phyloP scores from a whole-genome alignment of 2,329 filamentous ascomycete species.

The Aspergillus versicolor region DNA sequence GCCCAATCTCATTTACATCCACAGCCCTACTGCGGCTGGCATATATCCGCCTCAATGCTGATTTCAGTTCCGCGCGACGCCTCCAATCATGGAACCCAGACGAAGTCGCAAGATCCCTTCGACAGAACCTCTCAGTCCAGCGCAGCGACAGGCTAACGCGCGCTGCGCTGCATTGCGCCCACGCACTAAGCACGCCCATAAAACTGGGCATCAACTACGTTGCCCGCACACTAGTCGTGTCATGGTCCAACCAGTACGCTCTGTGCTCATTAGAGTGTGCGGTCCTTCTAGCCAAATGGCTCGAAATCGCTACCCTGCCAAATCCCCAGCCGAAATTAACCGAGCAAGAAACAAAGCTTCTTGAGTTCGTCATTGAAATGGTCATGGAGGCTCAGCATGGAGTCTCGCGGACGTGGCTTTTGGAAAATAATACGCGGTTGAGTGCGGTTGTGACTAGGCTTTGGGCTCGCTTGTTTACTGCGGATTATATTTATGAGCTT shows the following conservation, averaged over 20 bases:
- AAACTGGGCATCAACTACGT: constrained; percentile 56
- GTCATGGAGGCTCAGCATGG: constrained; percentile 36
- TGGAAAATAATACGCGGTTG: constrained; percentile 32
- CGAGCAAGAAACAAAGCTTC: constrained; percentile 32
- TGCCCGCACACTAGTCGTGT: constrained; percentile 55
- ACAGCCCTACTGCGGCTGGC: constrained; percentile 33
- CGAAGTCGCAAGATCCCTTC: constrained; percentile 31
- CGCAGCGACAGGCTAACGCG: constrained; percentile 47
- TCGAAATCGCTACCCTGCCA: constrained; percentile 30
- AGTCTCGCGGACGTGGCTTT: constrained; percentile 29
- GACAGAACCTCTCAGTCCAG: constrained; percentile 39
- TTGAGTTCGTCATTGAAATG: constrained; percentile 39
- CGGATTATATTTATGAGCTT: constrained; percentile 39
- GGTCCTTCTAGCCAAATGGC: constrained; percentile 52
- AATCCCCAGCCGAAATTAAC: constrained; percentile 27
- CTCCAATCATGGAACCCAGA: constrained; percentile 34
- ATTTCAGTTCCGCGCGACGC: constrained; percentile 33
- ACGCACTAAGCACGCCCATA: constrained; percentile 57
- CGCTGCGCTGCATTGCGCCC: constrained; percentile 54
- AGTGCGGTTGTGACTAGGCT: constrained; percentile 33
- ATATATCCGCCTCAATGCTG: constrained; percentile 35
- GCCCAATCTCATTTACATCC: constrained; percentile 35
- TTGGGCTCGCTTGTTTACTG: constrained; percentile 36
- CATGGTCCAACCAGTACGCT: constrained; percentile 59
- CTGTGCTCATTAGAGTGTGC: constrained; percentile 57